Evolutionary conservation across 1,284 basidiomycete species (phyloP).

Genomic region (Fomitiporia mediterranea): DNA sequence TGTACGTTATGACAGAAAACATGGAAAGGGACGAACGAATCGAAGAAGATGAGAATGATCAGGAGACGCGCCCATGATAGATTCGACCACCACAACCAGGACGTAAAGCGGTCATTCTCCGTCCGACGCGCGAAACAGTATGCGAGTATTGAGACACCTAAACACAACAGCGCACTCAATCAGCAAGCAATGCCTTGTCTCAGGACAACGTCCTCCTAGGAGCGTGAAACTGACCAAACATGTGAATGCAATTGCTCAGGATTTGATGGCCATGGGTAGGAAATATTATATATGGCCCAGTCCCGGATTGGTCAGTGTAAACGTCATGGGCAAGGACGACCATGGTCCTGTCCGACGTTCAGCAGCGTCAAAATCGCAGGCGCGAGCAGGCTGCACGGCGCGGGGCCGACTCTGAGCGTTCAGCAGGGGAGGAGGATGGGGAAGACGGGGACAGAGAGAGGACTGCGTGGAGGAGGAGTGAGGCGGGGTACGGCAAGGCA

Average conservation of each 20-base stretch:
- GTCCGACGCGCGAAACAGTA: slow-evolving; percentile 19
- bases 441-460: background rate
- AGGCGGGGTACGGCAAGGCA: background rate
- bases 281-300: slow-evolving; percentile 17
- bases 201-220: too few relatives aligned
- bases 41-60: slow-evolving; percentile 17
- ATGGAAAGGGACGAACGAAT: slow-evolving; percentile 9
- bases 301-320: slow-evolving; percentile 14
- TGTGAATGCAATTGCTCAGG: slow-evolving; percentile 15
- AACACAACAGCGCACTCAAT: too few relatives aligned
- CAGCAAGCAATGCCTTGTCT: background rate
- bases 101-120: slow-evolving; percentile 13
- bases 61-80: slow-evolving; percentile 16
- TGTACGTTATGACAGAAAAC: background rate
- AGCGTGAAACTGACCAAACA: slow-evolving; percentile 7
- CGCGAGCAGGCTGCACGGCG: background rate
- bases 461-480: background rate
- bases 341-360: slow-evolving; percentile 1
- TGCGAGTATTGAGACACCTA: slow-evolving; percentile 15
- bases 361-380: background rate
- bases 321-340: slow-evolving; percentile 15
- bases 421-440: background rate
- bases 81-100: slow-evolving; percentile 15
- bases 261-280: slow-evolving; percentile 20
- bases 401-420: background rate